These are phyloP conservation scores for Fusarium cicatricum DNA, from an alignment of 2,329 filamentous ascomycete species.

Conservation along the genomic window DNA sequence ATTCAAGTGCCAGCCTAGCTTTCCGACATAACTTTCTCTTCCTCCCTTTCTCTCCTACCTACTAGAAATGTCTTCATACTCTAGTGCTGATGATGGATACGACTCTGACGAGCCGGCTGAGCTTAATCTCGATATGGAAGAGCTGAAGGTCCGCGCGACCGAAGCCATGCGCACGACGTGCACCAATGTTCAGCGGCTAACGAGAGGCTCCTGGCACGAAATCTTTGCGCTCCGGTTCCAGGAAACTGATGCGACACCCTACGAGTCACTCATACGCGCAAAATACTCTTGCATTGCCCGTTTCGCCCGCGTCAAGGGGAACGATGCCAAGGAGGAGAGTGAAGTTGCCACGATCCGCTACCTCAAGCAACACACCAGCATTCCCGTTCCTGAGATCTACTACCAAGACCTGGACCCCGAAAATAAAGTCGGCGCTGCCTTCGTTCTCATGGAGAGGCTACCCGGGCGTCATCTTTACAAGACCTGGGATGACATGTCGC, in stretches of 20 bases:
- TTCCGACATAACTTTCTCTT: too few species aligned
- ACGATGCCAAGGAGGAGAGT: slow-evolving; percentile 2
- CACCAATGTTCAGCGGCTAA: neutral
- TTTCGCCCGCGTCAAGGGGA: slow-evolving; percentile 1
- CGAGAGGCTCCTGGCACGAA: slow-evolving; percentile 7
- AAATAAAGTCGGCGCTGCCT: slow-evolving; percentile 3
- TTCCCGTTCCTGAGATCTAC: slow-evolving; percentile 12
- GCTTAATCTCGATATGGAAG: neutral
- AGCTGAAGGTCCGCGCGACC: neutral
- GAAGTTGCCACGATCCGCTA: slow-evolving; percentile 8
- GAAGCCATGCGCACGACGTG: neutral
- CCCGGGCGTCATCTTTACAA: slow-evolving; percentile 4
- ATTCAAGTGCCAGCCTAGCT: too few species aligned
- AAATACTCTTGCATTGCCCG: slow-evolving; percentile 1
- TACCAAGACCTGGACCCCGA: slow-evolving; percentile 2
- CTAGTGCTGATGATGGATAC: neutral
- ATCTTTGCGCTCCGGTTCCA: neutral
- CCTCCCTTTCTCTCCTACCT: neutral
- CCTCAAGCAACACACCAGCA: slow-evolving; percentile 4
- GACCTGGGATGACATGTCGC: neutral
- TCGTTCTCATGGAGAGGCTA: slow-evolving; percentile 6
- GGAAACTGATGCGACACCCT: neutral
- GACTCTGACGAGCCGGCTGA: slow-evolving; percentile 3
- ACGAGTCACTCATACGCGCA: neutral
- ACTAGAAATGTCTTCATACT: neutral